A percentile compares a stretch with the other conserved stretches of the same genome.
Conservation (phyloP, 225 moss, liverwort and hornwort species). For the Antitrichia curtipendula region DNA sequence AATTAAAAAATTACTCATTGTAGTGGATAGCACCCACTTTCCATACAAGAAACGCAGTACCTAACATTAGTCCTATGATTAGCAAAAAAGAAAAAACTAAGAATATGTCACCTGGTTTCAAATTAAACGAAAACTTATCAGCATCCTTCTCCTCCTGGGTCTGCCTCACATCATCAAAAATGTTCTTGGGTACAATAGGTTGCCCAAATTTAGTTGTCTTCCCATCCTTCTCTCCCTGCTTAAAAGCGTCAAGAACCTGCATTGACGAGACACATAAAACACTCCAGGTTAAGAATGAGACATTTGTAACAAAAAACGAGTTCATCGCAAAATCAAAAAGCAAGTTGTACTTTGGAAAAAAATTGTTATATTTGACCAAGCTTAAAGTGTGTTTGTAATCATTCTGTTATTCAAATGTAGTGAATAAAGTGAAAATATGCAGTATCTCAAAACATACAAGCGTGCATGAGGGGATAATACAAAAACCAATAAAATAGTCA, state of each 20-base stretch:
- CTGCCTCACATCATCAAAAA: slow-evolving; percentile 86
- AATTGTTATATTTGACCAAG: background rate
- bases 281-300: background rate
- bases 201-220: slow-evolving; percentile 90
- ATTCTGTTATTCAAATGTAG: background rate
- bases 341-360: background rate
- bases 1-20: slow-evolving; percentile 42
- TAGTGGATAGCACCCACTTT: slow-evolving; percentile 94
- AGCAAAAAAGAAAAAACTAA: slow-evolving; percentile 61
- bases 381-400: background rate
- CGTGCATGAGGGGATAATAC: background rate
- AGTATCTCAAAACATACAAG: background rate
- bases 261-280: background rate
- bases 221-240: slow-evolving; percentile 61
- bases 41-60: slow-evolving; percentile 85
- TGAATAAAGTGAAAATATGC: background rate
- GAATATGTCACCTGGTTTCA: slow-evolving; percentile 61
- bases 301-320: background rate
- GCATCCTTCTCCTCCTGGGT: slow-evolving; percentile 88
- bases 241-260: slow-evolving; percentile 87
- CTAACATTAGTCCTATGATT: slow-evolving; percentile 68
- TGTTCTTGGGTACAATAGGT: slow-evolving; percentile 74
- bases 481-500: background rate
- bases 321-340: background rate
- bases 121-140: slow-evolving; percentile 67